phyloP scores from a whole-genome alignment of 352 stramenopile species.

The Thalassiosira hispida region DNA sequence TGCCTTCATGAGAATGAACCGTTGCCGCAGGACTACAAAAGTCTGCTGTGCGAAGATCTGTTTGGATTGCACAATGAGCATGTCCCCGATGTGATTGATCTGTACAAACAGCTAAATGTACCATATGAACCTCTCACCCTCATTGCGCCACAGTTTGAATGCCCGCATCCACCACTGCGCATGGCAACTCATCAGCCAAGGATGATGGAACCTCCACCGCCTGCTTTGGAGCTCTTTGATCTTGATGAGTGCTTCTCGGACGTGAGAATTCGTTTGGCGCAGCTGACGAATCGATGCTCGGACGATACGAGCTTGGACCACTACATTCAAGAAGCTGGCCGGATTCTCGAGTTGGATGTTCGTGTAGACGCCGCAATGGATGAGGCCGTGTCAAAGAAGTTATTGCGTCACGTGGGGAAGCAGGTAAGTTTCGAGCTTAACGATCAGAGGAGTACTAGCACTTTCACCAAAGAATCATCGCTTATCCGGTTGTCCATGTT shows the following conservation, averaged over 20 bases:
- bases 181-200: conserved; percentile 93
- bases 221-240: conserved; percentile 95
- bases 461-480: no score
- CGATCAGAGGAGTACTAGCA: no score
- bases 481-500: no score
- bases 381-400: conserved; percentile 25
- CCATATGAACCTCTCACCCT: conserved; percentile 94
- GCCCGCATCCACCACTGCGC: conserved; percentile 90
- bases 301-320: conserved; percentile 93
- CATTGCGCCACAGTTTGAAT: conserved; percentile 95
- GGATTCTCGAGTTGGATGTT: conserved; percentile 89
- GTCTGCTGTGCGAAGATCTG: conserved; percentile 91
- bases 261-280: conserved; percentile 90
- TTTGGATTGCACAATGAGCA: conserved; percentile 95
- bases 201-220: conserved; percentile 89
- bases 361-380: conserved; percentile 3
- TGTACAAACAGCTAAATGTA: conserved; percentile 92
- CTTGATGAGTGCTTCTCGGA: conserved; percentile 96
- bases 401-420: conserved; percentile 22
- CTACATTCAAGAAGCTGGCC: conserved; percentile 92
- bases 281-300: conserved; percentile 94
- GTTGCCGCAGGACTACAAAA: conserved; percentile 93
- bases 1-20: conserved; percentile 95
- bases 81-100: conserved; percentile 91
- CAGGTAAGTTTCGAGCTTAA: conserved; percentile 37